phyloP scores from a whole-genome alignment of 2,329 filamentous ascomycete species.

The Cordyceps tenuipes region DNA sequence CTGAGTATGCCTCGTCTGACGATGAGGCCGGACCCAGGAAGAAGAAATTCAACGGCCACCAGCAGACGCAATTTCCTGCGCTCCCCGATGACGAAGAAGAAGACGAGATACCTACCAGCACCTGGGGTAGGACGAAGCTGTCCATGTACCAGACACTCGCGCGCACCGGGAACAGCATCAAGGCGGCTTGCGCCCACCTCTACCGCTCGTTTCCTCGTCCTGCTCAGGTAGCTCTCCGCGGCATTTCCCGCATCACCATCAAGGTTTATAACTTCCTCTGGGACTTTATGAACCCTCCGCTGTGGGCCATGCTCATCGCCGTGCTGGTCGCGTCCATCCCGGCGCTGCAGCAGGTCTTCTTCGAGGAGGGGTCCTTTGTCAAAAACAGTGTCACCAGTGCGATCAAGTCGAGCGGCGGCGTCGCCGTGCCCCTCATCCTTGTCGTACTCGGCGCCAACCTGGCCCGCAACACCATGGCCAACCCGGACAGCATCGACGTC shows the following conservation, averaged over 20 bases:
- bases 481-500: constrained; percentile 52
- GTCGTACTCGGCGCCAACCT: constrained; percentile 94
- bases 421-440: constrained; percentile 89
- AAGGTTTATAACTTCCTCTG: constrained; percentile 59
- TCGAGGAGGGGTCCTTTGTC: constrained; percentile 79
- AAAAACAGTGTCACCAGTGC: constrained; percentile 89
- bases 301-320: constrained; percentile 95
- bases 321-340: constrained; percentile 87
- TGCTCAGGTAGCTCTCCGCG: constrained; percentile 27
- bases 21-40: constrained; percentile 30
- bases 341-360: constrained; percentile 73
- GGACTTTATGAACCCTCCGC: constrained; percentile 96
- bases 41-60: constrained; percentile 23
- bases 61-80: constrained; percentile 46
- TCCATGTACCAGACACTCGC: constrained; percentile 17
- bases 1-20: constrained; percentile 41
- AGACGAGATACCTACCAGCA: constrained; percentile 17
- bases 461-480: constrained; percentile 78
- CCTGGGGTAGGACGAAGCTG: constrained; percentile 29
- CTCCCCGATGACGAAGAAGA: constrained; percentile 45
- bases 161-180: constrained; percentile 12
- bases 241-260: constrained; percentile 25
- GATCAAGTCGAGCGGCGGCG: constrained; percentile 73
- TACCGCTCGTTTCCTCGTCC: constrained; percentile 31
- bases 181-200: background rate